phyloP scores from a whole-genome alignment of 2,329 filamentous ascomycete genomes.

The Phialemonium atrogriseum region DNA sequence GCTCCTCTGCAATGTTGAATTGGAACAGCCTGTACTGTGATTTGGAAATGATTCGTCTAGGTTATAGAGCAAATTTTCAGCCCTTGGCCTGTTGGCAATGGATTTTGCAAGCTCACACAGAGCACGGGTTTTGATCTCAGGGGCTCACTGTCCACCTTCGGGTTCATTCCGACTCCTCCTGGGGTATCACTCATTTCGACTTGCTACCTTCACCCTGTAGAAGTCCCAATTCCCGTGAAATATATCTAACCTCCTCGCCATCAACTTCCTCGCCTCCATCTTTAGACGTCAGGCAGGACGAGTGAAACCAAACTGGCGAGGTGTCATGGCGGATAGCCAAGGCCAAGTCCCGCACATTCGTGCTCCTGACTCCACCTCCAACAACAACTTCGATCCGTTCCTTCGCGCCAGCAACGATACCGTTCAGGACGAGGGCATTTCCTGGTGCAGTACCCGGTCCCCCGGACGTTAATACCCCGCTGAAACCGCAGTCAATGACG shows the following conservation, averaged over 20 bases:
- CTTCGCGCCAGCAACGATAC: slow-evolving; percentile 22
- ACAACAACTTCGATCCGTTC: slow-evolving; percentile 37
- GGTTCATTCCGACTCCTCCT: no score
- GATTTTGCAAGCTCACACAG: no score
- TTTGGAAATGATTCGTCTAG: no score
- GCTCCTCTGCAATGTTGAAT: no score
- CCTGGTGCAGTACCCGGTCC: slow-evolving; percentile 31
- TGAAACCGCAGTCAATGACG: slow-evolving; percentile 36
- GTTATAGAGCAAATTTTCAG: no score
- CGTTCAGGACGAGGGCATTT: slow-evolving; percentile 28
- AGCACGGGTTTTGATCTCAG: no score
- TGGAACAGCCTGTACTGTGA: no score
- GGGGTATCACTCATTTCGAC: no score
- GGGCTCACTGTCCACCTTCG: no score
- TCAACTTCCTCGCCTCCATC: slow-evolving; percentile 7
- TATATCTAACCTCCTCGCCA: slow-evolving; percentile 6
- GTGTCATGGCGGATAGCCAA: slow-evolving; percentile 16
- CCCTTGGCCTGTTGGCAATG: no score
- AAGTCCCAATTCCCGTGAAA: no score
- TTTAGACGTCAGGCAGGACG: slow-evolving; percentile 34
- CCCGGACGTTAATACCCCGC: slow-evolving; percentile 44
- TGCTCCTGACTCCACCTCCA: slow-evolving; percentile 40
- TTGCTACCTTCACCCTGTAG: no score
- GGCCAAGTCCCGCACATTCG: slow-evolving; percentile 25
- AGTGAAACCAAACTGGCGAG: slow-evolving; percentile 34